Evolutionary conservation across 2,329 filamentous ascomycete species (phyloP), one percentile per base, ranked within the genome.

Genomic region (Ceratocystis destructans): DNA sequence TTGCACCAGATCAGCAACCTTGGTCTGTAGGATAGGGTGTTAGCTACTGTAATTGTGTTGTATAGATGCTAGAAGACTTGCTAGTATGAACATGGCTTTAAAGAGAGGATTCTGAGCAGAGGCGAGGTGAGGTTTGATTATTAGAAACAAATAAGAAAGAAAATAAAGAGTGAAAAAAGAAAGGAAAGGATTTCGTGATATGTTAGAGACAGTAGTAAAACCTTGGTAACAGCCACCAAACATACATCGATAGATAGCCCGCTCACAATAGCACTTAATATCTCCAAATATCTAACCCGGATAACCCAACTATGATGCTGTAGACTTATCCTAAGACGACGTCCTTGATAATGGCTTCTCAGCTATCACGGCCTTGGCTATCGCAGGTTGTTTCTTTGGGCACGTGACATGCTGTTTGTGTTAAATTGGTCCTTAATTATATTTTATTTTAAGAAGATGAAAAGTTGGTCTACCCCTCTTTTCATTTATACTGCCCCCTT

Each of bases 1-100:
- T 77, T 96, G 90, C 71, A 99, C 90, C 71, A 99, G 82, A 79
- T 99, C 94, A 71, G 91, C 87, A 71, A 99, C 86, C 71, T 94
- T 96, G 55, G 91, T 94, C 94, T 96, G 69, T 10, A 64, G 37
- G 10, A 3, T 4, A 31, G 22, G 22, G 15, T 48, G 50, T 69
- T 67, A 68, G 17, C 17, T 41, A 41, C 37, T 22, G 44, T 48
- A 53, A 46, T 53, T 25, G 62, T n/a, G n/a, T 1, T 50, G 48
- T 1, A 33, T 17, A 28, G 55, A 66, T 33, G 31, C 2, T 33
- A 41, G n/a, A 33, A 22, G 22, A 71, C 76, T 69, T 70, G 82
- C 80, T 48, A 82, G 73, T 68, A 82, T 81, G 69, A 82, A 82
- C 80, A 82, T 67, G 28, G 28, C 31, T 12, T 17, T 33, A 6